Base-by-base conservation (phyloP, 1,284 basidiomycete genomes). In the Ustilago esculenta region DNA sequence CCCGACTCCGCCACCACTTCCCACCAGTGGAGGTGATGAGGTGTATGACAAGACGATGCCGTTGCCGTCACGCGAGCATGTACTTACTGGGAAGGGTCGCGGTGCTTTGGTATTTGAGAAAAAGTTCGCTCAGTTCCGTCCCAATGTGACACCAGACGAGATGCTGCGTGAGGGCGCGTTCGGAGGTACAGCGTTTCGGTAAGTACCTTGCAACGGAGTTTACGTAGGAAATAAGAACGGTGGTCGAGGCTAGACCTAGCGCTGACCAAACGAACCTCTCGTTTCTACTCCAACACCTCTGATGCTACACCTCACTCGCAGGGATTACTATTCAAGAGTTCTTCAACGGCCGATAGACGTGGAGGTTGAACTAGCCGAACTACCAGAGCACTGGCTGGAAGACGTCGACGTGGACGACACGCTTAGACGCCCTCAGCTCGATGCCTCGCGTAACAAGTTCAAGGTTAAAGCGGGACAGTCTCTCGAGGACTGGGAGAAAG, bases 111-210 rank as follows among this genome's bases (percentile, higher is more conserved):
- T 81, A 0, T 85, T 85, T 57, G 81, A 84, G 41, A 76, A 82
- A 1, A 65, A 81, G 20, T 84, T 79, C 27, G 48, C 57, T 1
- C 60, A 67, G 25, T 85, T 85, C 63, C 81, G 75, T 29, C 84
- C 84, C 9, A 85, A 85, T 63, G 48, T 85, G 18, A 84, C 84
- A 1, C 84, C 84, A 0, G 80, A 83, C 40, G 84, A 85, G 69
- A 83, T 85, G 75, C 81, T 85, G 24, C 54, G 66, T 10, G 82
- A 81, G 1, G 84, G 84, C 4, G 83, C 83, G 7, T 85, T 85
- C 51, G 84, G 83, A 2, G 84, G 84, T 2, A 82, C 75, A 1
- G 83, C 83, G 48, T 85, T 84, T 60, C 74, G 77, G 81, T 83
- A 34, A 57, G 61, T 53, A 33, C 30, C 17, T 36, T 9, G 23